A percentile compares a stretch with the other conserved stretches of the same genome.
phyloP scores from a whole-genome alignment of 805 yeast species.

The Pichia paraexigua region DNA sequence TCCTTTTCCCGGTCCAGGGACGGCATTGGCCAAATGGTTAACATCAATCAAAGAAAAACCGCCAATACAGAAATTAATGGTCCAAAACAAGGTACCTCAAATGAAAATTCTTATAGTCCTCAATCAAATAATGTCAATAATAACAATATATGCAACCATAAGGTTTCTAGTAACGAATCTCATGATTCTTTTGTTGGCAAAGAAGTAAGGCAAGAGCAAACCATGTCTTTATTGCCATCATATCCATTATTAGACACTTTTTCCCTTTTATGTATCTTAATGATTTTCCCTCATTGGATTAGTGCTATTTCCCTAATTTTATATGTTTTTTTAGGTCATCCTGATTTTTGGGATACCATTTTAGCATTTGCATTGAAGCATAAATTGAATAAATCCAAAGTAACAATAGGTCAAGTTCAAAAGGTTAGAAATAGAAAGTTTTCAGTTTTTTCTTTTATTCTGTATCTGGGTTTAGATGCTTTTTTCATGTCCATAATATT shows the following conservation, averaged over 20 bases:
- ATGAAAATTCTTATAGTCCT: not conserved
- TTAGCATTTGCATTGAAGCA: constrained; percentile 22
- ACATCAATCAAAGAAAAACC: not conserved
- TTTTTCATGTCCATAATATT: constrained; percentile 14
- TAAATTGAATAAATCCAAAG: constrained; percentile 16
- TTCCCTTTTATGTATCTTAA: constrained; percentile 21
- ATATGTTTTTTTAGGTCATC: constrained; percentile 22
- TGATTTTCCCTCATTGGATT: constrained; percentile 23
- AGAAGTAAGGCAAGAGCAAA: not conserved
- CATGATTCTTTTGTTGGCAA: not conserved
- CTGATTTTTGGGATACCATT: constrained; percentile 21
- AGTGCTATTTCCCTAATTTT: constrained; percentile 16
- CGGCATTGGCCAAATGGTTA: not conserved
- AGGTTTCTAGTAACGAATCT: not conserved
- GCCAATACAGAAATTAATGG: not conserved
- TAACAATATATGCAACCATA: not conserved
- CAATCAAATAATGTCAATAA: not conserved
- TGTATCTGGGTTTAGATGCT: constrained; percentile 15
- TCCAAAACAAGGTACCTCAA: not conserved
- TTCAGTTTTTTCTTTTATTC: constrained; percentile 6
- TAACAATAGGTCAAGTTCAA: not conserved
- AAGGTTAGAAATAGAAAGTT: not conserved
- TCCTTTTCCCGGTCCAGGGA: not conserved
- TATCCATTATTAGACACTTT: constrained; percentile 24
- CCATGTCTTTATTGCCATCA: constrained; percentile 13